A percentile compares a stretch with the other conserved stretches of the same genome.
Evolutionary conservation across 768 basidiomycete species (phyloP).

Genomic region (Russula dissimulans): DNA sequence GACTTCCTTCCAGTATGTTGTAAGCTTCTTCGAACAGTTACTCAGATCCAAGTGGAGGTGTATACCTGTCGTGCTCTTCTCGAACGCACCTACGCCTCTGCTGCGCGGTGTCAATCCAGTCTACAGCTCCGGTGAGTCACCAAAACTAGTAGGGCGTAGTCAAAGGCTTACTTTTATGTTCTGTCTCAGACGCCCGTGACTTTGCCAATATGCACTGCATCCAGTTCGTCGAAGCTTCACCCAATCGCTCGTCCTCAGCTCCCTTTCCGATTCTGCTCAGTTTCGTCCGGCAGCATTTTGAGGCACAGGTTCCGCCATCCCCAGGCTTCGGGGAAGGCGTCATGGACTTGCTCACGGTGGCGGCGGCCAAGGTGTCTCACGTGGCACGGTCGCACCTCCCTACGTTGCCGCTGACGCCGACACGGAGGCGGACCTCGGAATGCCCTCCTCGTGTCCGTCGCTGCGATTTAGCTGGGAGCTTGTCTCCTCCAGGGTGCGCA

Average conservation of each 20-base stretch:
- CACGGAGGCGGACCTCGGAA: background rate
- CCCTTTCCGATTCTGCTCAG: conserved; percentile 4
- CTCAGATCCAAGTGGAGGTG: conserved; percentile 9
- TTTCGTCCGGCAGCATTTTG: conserved; percentile 1
- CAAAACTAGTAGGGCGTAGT: background rate
- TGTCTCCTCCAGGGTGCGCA: background rate
- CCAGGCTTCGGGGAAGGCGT: background rate
- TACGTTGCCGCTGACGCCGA: background rate
- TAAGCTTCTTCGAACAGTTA: conserved; percentile 5
- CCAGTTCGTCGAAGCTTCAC: conserved; percentile 3
- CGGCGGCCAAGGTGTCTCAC: conserved; percentile 8
- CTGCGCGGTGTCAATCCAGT: background rate
- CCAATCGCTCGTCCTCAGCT: background rate
- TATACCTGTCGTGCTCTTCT: conserved; percentile 10
- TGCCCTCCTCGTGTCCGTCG: background rate
- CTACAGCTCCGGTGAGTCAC: background rate
- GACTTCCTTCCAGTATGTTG: conserved; percentile 2
- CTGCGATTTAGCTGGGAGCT: background rate
- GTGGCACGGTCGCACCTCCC: background rate
- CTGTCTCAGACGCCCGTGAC: background rate
- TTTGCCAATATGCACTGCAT: conserved; percentile 3
- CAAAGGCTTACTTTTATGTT: background rate
- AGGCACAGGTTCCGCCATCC: background rate
- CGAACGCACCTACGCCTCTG: background rate
- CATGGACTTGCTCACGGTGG: conserved; percentile 10